Conservation (phyloP, 2,329 filamentous ascomycete species). For the Rhynchosporium secalis region DNA sequence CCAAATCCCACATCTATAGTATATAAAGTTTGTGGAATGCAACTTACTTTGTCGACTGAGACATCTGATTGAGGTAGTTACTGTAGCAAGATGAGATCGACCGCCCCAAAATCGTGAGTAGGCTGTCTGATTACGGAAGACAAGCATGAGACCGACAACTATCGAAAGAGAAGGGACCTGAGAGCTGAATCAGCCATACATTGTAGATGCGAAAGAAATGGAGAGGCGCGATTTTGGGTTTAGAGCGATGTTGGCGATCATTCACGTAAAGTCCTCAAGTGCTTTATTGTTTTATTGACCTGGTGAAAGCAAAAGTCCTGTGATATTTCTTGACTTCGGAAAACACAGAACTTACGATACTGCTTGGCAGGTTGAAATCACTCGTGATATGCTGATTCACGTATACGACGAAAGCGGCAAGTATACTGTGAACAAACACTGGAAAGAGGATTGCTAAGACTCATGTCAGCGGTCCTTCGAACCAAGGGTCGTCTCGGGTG, state of each 20-base stretch:
- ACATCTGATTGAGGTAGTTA: constrained; percentile 60
- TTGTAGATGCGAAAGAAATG: neutral
- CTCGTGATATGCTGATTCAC: constrained; percentile 53
- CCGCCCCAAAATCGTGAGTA: constrained; percentile 47
- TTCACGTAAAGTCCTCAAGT: no score
- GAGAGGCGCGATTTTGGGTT: neutral
- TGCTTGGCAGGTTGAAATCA: constrained; percentile 55
- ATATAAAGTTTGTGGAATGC: no score
- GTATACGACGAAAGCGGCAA: constrained; percentile 59
- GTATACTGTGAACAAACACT: constrained; percentile 56
- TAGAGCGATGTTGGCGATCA: neutral
- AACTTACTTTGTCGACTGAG: constrained; percentile 50
- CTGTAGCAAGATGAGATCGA: constrained; percentile 54
- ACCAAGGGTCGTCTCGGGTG: neutral
- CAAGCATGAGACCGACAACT: constrained; percentile 66
- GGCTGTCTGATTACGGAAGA: constrained; percentile 62
- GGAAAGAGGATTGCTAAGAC: constrained; percentile 53
- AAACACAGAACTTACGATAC: constrained; percentile 48
- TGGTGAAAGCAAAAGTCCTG: no score
- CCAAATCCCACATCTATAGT: no score
- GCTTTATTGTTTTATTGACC: no score
- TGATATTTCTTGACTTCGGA: no score
- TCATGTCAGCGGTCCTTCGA: neutral
- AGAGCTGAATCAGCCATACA: neutral
- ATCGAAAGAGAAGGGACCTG: constrained; percentile 62